Evolutionary conservation across 176 grass and related monocot species (phyloP).

Genomic region (Rhynchospora pubera): DNA sequence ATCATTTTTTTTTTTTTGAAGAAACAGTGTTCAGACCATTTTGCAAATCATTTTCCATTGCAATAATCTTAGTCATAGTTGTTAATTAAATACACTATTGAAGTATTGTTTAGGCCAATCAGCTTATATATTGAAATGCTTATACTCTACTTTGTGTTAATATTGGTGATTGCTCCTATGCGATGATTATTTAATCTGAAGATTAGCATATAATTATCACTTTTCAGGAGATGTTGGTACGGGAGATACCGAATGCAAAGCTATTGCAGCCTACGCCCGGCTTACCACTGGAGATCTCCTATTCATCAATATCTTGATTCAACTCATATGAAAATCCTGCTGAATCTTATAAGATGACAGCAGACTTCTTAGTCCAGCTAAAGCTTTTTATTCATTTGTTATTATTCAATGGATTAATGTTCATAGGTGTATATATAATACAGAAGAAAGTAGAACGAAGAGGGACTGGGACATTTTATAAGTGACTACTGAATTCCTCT

Average conservation of each 20-base stretch:
- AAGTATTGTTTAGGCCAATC: background rate
- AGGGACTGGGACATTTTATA: background rate
- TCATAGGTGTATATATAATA: background rate
- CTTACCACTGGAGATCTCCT: conserved; percentile 36
- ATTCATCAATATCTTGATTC: conserved; percentile 18
- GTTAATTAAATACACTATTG: background rate
- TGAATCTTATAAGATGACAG: background rate
- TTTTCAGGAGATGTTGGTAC: conserved; percentile 43
- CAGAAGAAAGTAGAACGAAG: background rate
- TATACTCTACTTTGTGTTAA: background rate
- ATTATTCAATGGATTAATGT: background rate
- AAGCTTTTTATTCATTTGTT: background rate
- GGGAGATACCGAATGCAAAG: conserved; percentile 42
- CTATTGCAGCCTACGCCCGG: conserved; percentile 60
- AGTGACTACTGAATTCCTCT: background rate
- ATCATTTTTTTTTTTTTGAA: background rate
- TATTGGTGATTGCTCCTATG: background rate
- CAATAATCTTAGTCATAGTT: background rate
- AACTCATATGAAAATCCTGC: background rate
- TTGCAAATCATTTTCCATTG: background rate
- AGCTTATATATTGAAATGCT: background rate
- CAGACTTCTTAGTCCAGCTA: background rate
- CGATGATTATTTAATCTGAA: background rate
- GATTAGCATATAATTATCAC: background rate
- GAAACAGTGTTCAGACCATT: background rate